phyloP scores from a whole-genome alignment of 257 asterid species.

The Solanum habrochaites region DNA sequence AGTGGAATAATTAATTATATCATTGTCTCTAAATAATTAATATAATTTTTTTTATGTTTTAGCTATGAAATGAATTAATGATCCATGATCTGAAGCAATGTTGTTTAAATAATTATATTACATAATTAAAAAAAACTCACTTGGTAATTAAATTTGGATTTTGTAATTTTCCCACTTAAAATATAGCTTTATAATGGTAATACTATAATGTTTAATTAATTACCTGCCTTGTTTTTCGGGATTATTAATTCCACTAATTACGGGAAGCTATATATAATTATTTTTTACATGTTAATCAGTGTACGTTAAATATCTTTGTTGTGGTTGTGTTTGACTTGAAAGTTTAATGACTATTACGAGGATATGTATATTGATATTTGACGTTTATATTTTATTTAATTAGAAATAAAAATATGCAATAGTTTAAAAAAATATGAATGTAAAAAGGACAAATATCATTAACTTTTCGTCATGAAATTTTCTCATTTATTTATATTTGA shows the following conservation, averaged over 20 bases:
- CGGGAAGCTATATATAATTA: not conserved
- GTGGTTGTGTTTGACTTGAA: not conserved
- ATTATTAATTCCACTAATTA: not conserved
- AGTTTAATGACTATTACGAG: too few relatives aligned
- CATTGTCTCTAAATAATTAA: too few relatives aligned
- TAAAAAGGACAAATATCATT: not conserved
- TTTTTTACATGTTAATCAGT: not conserved
- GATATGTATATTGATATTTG: not conserved
- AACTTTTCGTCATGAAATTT: not conserved
- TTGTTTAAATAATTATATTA: not conserved
- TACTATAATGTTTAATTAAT: not conserved
- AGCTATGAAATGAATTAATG: not conserved
- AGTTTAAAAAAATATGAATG: not conserved
- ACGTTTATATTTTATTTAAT: not conserved
- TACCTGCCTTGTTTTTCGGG: not conserved
- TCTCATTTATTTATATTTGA: too few relatives aligned
- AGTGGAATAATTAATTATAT: too few relatives aligned
- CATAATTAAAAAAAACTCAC: not conserved
- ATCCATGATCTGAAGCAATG: not conserved
- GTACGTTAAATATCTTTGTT: not conserved
- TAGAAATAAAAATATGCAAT: not conserved
- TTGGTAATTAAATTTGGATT: not conserved
- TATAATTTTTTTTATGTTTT: too few relatives aligned
- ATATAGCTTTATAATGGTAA: not conserved
- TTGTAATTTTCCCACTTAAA: not conserved